Evolutionary conservation across 768 basidiomycete species (phyloP).

Genomic region (Megacollybia marginata): DNA sequence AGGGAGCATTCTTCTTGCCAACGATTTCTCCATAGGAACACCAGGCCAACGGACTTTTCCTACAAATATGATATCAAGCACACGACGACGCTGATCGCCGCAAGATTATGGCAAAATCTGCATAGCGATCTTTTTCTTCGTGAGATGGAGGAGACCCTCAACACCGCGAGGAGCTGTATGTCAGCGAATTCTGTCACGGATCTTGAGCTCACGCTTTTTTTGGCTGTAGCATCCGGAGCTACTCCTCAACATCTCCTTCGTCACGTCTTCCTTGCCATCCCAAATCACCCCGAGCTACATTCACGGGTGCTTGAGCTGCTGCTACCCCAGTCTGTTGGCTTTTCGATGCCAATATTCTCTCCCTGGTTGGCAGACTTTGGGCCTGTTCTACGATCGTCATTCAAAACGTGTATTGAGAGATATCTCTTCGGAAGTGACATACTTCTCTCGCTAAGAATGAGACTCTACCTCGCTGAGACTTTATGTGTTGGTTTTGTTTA

Average conservation of each 20-base stretch:
- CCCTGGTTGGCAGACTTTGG: neutral
- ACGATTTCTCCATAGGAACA: constrained; percentile 30
- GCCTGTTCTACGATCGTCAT: neutral
- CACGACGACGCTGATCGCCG: constrained; percentile 45
- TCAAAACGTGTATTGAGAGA: neutral
- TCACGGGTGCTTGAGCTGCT: constrained; percentile 30
- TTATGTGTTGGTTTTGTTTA: neutral
- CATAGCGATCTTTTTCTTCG: constrained; percentile 26
- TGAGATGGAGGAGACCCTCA: constrained; percentile 23
- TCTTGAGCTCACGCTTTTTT: neutral
- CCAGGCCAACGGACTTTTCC: constrained; percentile 66
- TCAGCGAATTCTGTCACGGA: neutral
- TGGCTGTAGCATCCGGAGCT: constrained; percentile 27
- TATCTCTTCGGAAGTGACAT: neutral
- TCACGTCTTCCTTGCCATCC: constrained; percentile 30
- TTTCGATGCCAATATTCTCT: neutral
- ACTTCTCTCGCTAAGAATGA: neutral
- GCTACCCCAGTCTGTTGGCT: constrained; percentile 36
- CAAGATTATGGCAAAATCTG: constrained; percentile 43
- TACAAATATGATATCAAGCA: constrained; percentile 76
- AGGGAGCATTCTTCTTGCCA: neutral
- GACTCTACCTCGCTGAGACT: neutral
- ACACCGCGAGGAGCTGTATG: constrained; percentile 25
- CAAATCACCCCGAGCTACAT: constrained; percentile 30
- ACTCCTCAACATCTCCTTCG: constrained; percentile 46